Base-by-base conservation (phyloP, 2,329 filamentous ascomycete species). In the Fusarium metavorans region DNA sequence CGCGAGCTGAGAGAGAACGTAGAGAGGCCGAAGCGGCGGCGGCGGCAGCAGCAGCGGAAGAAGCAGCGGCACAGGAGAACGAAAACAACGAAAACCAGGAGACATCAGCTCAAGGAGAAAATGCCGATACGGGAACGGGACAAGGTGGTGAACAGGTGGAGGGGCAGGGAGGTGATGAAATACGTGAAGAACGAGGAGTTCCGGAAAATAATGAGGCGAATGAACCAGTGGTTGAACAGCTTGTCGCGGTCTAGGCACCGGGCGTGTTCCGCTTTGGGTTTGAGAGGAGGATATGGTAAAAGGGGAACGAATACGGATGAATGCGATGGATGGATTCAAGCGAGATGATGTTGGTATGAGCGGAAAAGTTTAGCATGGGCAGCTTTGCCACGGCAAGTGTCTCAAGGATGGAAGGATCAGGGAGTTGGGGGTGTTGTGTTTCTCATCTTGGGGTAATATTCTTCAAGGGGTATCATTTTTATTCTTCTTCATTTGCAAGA, bases 1-100 rank as follows among this genome's bases (percentile, higher is more conserved):
- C 85, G 43, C 83, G 86, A 59, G 84, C 81, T 3, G 87, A 87
- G 73, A 79, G 83, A 45, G 81, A 85, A 70, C 82, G 86, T 30
- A 82, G 82, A 73, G 85, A 88, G 67, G 84, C 83, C 2, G 81
- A 75, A 52, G 82, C 62, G 13, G 82, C 82, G 14, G 82, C 82
- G 48, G 79, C 83, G 43, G 81, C 81, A 34, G 79, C 79, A 16
- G 80, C 80, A 20, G 48, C 48, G 16, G 45, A 50, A 50, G 25
- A 25, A 11, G 76, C 75, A 25, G 75, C 75, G 23, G 79, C 69
- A 8, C 61, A 77, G 10, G 71, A 76, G 73, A 74, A 43, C 8
- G 77, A 76, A 18, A 78, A 74, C 23, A 74, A 64, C 25, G 73
- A 75, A 20, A 66, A 58, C 32, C 66, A 64, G 37, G 66, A 37